Base-by-base conservation (phyloP, 768 basidiomycete genomes). In the Serendipita vermifera region DNA sequence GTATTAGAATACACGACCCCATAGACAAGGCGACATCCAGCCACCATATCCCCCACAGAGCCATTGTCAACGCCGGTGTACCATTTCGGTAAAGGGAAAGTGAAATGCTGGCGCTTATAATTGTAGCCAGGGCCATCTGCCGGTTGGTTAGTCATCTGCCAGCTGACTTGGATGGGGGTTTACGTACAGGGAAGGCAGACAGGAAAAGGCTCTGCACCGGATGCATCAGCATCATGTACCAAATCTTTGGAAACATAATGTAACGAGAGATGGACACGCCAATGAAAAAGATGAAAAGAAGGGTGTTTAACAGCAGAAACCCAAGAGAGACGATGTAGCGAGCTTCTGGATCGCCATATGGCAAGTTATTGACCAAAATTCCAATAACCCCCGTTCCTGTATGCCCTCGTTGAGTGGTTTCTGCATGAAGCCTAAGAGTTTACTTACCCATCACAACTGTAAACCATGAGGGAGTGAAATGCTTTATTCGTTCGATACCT, bases 31-130 rank as follows among this genome's bases (percentile, higher is more conserved):
- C 67, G 1, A 79, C 68, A 60, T 84, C 80, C 36, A 80, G 39
- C 85, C 83, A 86, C 84, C 85, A 87, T 38, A 82, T 62, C 2
- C 66, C 76, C 79, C 83, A 83, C 33, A 83, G 62, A 24, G 71
- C 63, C 57, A 76, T 79, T 2, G 83, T 64, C 64, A 83, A 80
- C 1, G 62, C 41, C 54, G 36, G 79, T 55, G 82, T 71, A 17
- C 65, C 62, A 60, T 71, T 76, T 59, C 69, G 65, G 9, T 66
- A 59, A 58, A 77, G 65, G n/a, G 80, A 66, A 33, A 77, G 68
- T 3, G 67, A 67, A 17, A 77, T 69, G 0, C 75, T 74, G 35
- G 76, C 68, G 55, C 72, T 77, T 54, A 84, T 74, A 32, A 85
- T 65, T 1, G 82, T 83, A 2, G 77, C 71, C 3, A 70, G 73